These are phyloP conservation scores for Curvularia eragrostidis DNA, from an alignment of 2,329 filamentous ascomycete species.

Conservation along the genomic window DNA sequence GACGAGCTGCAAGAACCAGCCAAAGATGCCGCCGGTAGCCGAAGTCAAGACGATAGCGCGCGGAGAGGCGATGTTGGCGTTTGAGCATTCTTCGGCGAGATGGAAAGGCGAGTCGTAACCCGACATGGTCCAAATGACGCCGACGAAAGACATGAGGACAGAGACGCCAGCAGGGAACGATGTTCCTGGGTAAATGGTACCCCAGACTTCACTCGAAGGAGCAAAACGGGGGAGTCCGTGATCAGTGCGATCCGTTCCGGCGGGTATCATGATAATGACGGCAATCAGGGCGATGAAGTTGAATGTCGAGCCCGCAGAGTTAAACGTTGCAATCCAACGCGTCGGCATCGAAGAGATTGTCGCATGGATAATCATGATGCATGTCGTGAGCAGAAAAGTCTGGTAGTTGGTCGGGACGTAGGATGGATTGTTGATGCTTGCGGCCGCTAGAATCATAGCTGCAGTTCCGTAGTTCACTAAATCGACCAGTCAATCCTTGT, in stretches of 20 bases:
- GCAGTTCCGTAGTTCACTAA: conserved; percentile 70
- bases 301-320: conserved; percentile 72
- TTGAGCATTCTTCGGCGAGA: conserved; percentile 76
- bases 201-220: conserved; percentile 67
- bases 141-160: conserved; percentile 74
- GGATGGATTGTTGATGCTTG: conserved; percentile 69
- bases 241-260: conserved; percentile 59
- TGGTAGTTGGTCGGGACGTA: conserved; percentile 72
- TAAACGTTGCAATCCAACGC: conserved; percentile 72
- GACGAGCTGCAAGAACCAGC: conserved; percentile 76
- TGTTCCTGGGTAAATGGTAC: conserved; percentile 69
- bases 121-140: conserved; percentile 73
- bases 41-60: conserved; percentile 76
- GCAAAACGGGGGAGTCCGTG: conserved; percentile 66
- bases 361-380: conserved; percentile 72
- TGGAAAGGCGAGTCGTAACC: conserved; percentile 75
- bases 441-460: conserved; percentile 74
- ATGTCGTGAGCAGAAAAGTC: conserved; percentile 69
- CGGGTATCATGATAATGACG: conserved; percentile 72
- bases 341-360: conserved; percentile 74
- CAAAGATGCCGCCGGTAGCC: conserved; percentile 68
- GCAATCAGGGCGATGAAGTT: conserved; percentile 72
- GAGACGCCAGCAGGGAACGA: conserved; percentile 71
- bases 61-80: conserved; percentile 72
- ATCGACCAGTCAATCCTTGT: not conserved